Percentiles rank a stretch among this genome's conserved stretches.
phyloP scores from a whole-genome alignment of 2,329 filamentous ascomycete genomes.

The Camptophora hylomeconis region DNA sequence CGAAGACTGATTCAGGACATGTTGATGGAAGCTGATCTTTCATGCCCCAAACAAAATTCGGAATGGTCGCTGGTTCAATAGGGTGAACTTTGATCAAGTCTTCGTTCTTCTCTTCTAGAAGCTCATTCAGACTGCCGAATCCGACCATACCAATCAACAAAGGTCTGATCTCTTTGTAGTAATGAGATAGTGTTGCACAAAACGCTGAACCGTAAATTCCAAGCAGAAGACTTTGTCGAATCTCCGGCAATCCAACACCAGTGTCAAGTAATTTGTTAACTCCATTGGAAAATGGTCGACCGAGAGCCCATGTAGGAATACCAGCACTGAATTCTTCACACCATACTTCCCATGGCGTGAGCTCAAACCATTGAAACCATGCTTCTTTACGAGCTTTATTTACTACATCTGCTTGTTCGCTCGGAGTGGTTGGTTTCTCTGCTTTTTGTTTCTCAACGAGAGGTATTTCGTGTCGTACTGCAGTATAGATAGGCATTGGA shows the following conservation, averaged over 20 bases:
- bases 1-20: constrained; percentile 64
- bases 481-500: constrained; percentile 88
- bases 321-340: constrained; percentile 85
- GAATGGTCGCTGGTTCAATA: constrained; percentile 79
- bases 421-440: constrained; percentile 20
- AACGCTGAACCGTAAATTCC: constrained; percentile 97
- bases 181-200: constrained; percentile 88
- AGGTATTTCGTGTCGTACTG: constrained; percentile 90
- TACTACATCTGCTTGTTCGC: constrained; percentile 25
- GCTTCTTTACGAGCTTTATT: constrained; percentile 47
- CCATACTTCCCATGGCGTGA: constrained; percentile 88
- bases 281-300: constrained; percentile 67
- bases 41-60: constrained; percentile 81
- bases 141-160: constrained; percentile 62
- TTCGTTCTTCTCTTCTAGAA: constrained; percentile 70
- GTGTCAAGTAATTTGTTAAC: constrained; percentile 49
- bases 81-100: constrained; percentile 87
- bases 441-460: constrained; percentile 35
- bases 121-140: constrained; percentile 62
- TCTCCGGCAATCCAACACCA: constrained; percentile 64
- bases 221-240: constrained; percentile 70
- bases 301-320: constrained; percentile 89
- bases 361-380: constrained; percentile 98
- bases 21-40: constrained; percentile 59
- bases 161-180: constrained; percentile 87